Evolutionary conservation across 148 eudicot species (phyloP), one percentile per base, ranked within the genome.

Genomic region (Persicaria tinctoria): DNA sequence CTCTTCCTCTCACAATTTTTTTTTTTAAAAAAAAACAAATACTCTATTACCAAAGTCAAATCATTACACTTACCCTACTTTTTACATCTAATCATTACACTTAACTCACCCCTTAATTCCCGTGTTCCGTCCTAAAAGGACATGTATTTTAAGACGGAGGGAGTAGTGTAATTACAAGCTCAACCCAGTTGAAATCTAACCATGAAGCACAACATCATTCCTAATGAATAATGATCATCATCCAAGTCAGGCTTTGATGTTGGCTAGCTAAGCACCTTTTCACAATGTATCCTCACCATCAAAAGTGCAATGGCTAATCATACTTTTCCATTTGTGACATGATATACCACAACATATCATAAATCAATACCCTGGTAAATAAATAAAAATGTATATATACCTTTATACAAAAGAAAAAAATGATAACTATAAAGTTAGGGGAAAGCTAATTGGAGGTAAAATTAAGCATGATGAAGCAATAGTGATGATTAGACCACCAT

Each of bases 401-500:
- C 47, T 1, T 38, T 41, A 27, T 38, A 0, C 5, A 41, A 4
- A 41, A 5, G 38, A 12, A 66, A 32, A 38, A 66, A 14, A 5
- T 4, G 3, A 66, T 14, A 32, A 32, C 41, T 41, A 41, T 11
- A 60, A 66, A 18, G 12, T 66, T 5, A 14, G 41, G 41, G 41
- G 13, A 66, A 66, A 66, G 47, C 47, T 66, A 64, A 64, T 66
- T 66, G 70, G 70, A 66, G 46, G 70, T 47, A 66, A 66, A 66
- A 49, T 72, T 16, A 72, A 49, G 74, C 74, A 46, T 17, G 49
- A 70, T 70, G 73, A 46, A 60, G 6, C 59, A 46, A 49, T 23
- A 23, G 16, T 76, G 71, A 51, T 45, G 73, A 70, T 76, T 69
- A 68, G 51, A 70, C 66, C 62, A 51, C 74, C 53, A 56, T 62